phyloP scores from a whole-genome alignment of 306 rosid species.

The Medicago ruthenica region DNA sequence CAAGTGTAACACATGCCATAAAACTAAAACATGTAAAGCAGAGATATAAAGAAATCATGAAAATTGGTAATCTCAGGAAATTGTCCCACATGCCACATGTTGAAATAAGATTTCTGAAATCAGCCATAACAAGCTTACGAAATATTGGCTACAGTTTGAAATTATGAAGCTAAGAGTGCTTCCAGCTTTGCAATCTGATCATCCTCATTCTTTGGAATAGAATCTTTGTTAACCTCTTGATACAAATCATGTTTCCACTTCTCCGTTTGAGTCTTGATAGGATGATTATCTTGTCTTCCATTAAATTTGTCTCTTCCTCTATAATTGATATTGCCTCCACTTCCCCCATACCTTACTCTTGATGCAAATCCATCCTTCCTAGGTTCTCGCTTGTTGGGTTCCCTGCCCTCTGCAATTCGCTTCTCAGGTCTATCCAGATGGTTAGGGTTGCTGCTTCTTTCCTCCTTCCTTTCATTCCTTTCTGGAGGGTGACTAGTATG shows the following conservation, averaged over 20 bases:
- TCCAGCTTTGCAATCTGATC: constrained; percentile 95
- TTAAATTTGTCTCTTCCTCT: constrained; percentile 67
- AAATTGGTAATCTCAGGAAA: constrained; percentile 31
- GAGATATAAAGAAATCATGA: constrained; percentile 18
- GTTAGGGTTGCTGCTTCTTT: constrained; percentile 58
- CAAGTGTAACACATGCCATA: constrained; percentile 18
- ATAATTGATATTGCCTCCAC: constrained; percentile 52
- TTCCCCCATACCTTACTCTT: constrained; percentile 64
- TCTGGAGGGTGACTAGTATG: constrained; percentile 50
- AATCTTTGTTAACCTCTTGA: constrained; percentile 74
- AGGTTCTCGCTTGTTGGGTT: constrained; percentile 52
- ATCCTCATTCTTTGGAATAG: constrained; percentile 84
- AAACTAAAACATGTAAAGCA: constrained; percentile 32
- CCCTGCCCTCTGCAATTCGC: constrained; percentile 54
- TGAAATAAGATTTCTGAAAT: constrained; percentile 2
- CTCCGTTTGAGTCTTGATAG: constrained; percentile 59
- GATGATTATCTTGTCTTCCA: constrained; percentile 59
- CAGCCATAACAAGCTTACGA: constrained; percentile 11
- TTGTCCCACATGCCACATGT: constrained; percentile 29
- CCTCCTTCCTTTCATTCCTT: constrained; percentile 70
- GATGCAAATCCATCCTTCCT: constrained; percentile 60
- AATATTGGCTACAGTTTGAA: constrained; percentile 31
- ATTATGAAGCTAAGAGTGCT: constrained; percentile 79
- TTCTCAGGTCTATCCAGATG: constrained; percentile 60
- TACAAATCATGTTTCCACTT: constrained; percentile 94